Conservation (phyloP, 331 rosid species). For the Arachis monticola region DNA sequence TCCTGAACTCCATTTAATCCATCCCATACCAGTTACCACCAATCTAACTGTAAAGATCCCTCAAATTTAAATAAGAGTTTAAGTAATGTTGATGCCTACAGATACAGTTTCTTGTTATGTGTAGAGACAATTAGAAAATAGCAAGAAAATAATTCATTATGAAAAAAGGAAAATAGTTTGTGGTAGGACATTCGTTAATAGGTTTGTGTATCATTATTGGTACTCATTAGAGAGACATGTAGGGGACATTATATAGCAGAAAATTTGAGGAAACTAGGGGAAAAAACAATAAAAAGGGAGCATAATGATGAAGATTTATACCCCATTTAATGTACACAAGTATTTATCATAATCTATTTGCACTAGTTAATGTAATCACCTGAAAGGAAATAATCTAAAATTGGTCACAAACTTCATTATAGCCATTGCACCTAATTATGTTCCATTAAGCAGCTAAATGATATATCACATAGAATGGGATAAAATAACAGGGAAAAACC, state of each 20-base stretch:
- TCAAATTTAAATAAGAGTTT: no score
- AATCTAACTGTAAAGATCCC: no score
- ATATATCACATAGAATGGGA: background rate
- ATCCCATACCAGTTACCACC: no score
- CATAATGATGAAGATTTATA: constrained; percentile 22
- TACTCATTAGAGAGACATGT: background rate
- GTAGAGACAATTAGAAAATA: background rate
- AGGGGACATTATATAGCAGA: constrained; percentile 1
- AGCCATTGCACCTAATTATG: background rate
- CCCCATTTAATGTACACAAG: background rate
- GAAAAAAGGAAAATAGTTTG: background rate
- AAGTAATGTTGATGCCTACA: no score
- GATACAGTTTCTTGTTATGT: background rate
- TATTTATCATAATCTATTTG: constrained; percentile 9
- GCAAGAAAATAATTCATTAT: background rate
- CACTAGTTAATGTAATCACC: background rate
- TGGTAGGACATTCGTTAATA: background rate
- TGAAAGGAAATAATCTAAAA: constrained; percentile 26
- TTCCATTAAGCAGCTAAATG: constrained; percentile 5
- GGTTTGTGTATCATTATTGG: constrained; percentile 17
- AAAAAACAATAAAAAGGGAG: background rate
- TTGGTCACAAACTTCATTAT: constrained; percentile 31
- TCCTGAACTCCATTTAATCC: no score
- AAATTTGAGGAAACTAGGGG: background rate
- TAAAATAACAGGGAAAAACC: background rate